Percentiles rank a stretch among this genome's conserved stretches.
Conservation (phyloP, 1,139 yeast species). For the Blastobotrys persicus region DNA sequence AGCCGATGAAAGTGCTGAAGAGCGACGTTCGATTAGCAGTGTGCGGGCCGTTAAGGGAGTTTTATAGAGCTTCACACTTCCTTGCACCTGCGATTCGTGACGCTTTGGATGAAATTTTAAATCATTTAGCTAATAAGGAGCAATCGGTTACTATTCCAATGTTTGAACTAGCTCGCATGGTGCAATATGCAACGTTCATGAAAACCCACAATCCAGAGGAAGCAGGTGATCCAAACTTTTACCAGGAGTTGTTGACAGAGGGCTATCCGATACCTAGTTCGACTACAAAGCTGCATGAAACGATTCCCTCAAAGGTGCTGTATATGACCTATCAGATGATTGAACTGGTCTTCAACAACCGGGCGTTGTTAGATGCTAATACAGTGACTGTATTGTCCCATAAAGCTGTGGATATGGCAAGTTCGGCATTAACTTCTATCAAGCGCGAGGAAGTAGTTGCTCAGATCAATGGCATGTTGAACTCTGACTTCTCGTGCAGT, state of each 20-base stretch:
- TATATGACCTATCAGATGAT: slow-evolving; percentile 19
- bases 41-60: slow-evolving; percentile 11
- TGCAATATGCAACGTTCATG: slow-evolving; percentile 13
- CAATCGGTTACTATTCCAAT: slow-evolving; percentile 26
- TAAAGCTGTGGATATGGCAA: background rate
- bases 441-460: background rate
- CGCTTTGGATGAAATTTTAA: slow-evolving; percentile 14
- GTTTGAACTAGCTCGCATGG: slow-evolving; percentile 25
- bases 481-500: background rate
- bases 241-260: slow-evolving; percentile 12
- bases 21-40: slow-evolving; percentile 9
- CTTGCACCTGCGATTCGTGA: slow-evolving; percentile 4
- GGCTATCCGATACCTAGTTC: slow-evolving; percentile 20
- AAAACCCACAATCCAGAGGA: slow-evolving; percentile 12
- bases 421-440: background rate
- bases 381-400: slow-evolving; percentile 2
- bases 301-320: slow-evolving; percentile 11
- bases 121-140: slow-evolving; percentile 16
- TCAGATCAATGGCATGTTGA: slow-evolving; percentile 2
- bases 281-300: slow-evolving; percentile 4
- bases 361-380: slow-evolving; percentile 1
- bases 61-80: slow-evolving; percentile 5
- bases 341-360: slow-evolving; percentile 15
- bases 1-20: slow-evolving; percentile 5
- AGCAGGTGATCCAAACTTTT: slow-evolving; percentile 11